Conservation (phyloP, 495 filamentous ascomycete species). For the Ramalina peruviana region DNA sequence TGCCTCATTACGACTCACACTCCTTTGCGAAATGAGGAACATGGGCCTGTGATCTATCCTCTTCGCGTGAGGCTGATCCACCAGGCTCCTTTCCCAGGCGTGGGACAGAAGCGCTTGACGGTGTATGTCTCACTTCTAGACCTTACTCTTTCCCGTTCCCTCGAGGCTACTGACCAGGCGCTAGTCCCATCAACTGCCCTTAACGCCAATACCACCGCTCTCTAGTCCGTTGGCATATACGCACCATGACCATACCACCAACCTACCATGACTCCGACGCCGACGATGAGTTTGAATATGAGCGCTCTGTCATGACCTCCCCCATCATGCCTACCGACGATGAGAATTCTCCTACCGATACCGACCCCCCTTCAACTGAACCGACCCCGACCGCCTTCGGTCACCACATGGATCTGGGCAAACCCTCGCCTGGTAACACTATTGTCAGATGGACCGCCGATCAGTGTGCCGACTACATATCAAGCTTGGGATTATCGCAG, state of each 20-base stretch:
- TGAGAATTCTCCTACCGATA: conserved; percentile 67
- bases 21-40: no score
- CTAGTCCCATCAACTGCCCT: no score
- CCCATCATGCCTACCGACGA: conserved; percentile 63
- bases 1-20: no score
- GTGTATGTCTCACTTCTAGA: no score
- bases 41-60: no score
- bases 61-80: no score
- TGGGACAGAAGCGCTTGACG: no score
- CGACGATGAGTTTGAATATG: conserved; percentile 91
- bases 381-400: conserved; percentile 82
- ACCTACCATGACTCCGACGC: conserved; percentile 57
- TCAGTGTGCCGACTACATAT: conserved; percentile 77
- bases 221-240: no score
- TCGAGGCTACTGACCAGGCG: no score
- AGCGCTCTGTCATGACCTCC: conserved; percentile 63
- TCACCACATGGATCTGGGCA: conserved; percentile 48
- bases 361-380: conserved; percentile 65
- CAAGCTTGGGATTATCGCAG: conserved; percentile 62
- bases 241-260: conserved; percentile 8
- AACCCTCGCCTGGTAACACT: conserved; percentile 53
- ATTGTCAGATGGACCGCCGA: conserved; percentile 83
- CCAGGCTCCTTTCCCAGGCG: no score
- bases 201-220: no score
- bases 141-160: no score